phyloP scores from a whole-genome alignment of 2,329 filamentous ascomycete genomes.

The Botrytis deweyae region DNA sequence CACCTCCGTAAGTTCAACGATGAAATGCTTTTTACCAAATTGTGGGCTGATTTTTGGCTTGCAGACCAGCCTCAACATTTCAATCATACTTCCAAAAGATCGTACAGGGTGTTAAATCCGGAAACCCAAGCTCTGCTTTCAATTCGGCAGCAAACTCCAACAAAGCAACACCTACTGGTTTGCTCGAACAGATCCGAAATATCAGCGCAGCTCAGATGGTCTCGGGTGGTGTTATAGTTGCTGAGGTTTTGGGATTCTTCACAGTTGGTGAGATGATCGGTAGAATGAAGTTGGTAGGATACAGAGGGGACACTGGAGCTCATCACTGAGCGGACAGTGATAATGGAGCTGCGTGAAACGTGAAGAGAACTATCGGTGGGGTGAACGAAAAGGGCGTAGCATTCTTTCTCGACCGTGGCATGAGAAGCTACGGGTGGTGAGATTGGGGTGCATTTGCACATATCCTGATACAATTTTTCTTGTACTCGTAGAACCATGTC shows the following conservation, averaged over 20 bases:
- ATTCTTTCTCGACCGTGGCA: constrained; percentile 20
- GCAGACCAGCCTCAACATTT: constrained; percentile 75
- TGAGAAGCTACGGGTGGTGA: constrained; percentile 20
- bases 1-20: constrained; percentile 75
- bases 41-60: constrained; percentile 18
- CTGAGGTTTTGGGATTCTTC: constrained; percentile 95
- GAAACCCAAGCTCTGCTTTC: constrained; percentile 61
- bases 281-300: constrained; percentile 91
- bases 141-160: constrained; percentile 46
- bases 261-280: constrained; percentile 96
- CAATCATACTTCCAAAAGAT: constrained; percentile 81
- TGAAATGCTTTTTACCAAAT: background rate
- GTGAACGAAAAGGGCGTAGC: constrained; percentile 17
- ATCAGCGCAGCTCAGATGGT: constrained; percentile 69
- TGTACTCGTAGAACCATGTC: constrained; percentile 26
- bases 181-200: constrained; percentile 64
- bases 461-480: constrained; percentile 29
- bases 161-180: constrained; percentile 52
- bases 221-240: constrained; percentile 72
- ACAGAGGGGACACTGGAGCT: constrained; percentile 67
- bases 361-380: background rate
- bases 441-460: constrained; percentile 25
- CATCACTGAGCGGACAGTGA: constrained; percentile 49
- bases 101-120: constrained; percentile 60
- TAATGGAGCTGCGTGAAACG: constrained; percentile 15